Percentiles rank a stretch among this genome's conserved stretches.
These are phyloP conservation scores for Hygrocybe coccinea DNA, from an alignment of 768 basidiomycete genomes.

Conservation along the genomic window DNA sequence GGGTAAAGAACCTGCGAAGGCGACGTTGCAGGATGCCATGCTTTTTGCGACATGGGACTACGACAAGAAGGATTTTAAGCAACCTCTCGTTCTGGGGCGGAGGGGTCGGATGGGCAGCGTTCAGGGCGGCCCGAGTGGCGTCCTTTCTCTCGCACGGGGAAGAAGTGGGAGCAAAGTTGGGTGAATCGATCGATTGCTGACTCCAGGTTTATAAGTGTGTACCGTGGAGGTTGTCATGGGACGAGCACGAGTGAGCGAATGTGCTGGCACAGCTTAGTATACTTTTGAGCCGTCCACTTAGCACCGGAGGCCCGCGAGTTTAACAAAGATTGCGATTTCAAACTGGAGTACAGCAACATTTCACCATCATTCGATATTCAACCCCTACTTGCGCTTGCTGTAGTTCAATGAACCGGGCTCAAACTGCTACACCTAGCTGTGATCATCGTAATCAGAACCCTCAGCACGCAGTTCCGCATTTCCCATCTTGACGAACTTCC, in stretches of 20 bases:
- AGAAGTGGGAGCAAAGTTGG: slow-evolving; percentile 4
- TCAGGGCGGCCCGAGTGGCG: slow-evolving; percentile 15
- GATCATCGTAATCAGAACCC: slow-evolving; percentile 48
- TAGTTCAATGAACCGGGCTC: slow-evolving; percentile 17
- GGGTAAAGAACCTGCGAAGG: slow-evolving; percentile 28
- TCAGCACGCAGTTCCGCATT: slow-evolving; percentile 64
- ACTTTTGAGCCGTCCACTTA: too few species aligned
- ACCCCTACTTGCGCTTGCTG: too few species aligned
- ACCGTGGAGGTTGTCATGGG: too few species aligned
- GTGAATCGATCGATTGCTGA: too few species aligned
- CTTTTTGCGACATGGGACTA: slow-evolving; percentile 56
- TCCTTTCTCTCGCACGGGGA: slow-evolving; percentile 7
- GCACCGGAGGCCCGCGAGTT: too few species aligned
- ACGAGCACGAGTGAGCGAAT: too few species aligned
- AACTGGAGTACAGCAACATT: too few species aligned
- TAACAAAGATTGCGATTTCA: too few species aligned
- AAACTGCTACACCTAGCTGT: slow-evolving; percentile 33
- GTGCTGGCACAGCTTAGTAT: too few species aligned
- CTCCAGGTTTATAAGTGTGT: too few species aligned
- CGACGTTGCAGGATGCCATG: slow-evolving; percentile 46
- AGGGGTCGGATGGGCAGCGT: slow-evolving; percentile 34
- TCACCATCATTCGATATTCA: too few species aligned
- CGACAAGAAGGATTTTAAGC: slow-evolving; percentile 45
- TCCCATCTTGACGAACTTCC: slow-evolving; percentile 87
- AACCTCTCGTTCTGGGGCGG: slow-evolving; percentile 28